Conservation (phyloP, 2,329 filamentous ascomycete species). For the Penicillium sp. region DNA sequence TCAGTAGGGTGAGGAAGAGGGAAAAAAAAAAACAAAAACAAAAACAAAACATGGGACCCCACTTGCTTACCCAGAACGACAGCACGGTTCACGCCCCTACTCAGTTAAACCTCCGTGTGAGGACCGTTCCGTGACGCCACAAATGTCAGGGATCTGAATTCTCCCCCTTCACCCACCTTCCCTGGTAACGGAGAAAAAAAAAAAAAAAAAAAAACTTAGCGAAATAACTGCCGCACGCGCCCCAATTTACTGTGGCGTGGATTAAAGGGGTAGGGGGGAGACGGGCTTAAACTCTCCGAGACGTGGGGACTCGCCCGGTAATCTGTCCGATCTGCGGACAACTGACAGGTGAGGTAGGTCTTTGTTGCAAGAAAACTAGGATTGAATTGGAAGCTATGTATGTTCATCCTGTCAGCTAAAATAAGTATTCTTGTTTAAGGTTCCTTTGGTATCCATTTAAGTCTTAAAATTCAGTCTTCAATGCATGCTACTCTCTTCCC, state of each 20-base stretch:
- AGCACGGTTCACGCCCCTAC: slow-evolving; percentile 22
- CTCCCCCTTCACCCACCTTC: neutral
- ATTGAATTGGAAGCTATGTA: neutral
- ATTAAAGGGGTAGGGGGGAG: slow-evolving; percentile 12
- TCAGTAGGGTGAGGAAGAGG: too few relatives aligned
- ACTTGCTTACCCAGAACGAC: slow-evolving; percentile 3
- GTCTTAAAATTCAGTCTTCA: neutral
- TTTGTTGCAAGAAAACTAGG: neutral
- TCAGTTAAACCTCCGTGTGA: slow-evolving; percentile 22
- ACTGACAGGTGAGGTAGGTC: slow-evolving; percentile 14
- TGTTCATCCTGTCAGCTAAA: too few relatives aligned
- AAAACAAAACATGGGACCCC: neutral
- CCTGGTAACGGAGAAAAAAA: neutral
- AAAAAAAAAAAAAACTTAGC: neutral
- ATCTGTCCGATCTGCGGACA: slow-evolving; percentile 30
- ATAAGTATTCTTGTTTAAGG: neutral
- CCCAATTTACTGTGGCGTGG: slow-evolving; percentile 12
- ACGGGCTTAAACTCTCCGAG: slow-evolving; percentile 18
- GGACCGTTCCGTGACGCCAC: slow-evolving; percentile 18
- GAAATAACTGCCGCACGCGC: slow-evolving; percentile 8
- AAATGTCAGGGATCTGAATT: slow-evolving; percentile 10
- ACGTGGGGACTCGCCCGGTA: slow-evolving; percentile 23
- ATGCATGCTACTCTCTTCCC: neutral
- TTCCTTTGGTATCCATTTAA: neutral
- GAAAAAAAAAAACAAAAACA: neutral